Percentiles rank a stretch among this genome's conserved stretches.
These are phyloP conservation scores for Serendipita sp. DNA, from an alignment of 768 basidiomycete genomes.

Conservation along the genomic window DNA sequence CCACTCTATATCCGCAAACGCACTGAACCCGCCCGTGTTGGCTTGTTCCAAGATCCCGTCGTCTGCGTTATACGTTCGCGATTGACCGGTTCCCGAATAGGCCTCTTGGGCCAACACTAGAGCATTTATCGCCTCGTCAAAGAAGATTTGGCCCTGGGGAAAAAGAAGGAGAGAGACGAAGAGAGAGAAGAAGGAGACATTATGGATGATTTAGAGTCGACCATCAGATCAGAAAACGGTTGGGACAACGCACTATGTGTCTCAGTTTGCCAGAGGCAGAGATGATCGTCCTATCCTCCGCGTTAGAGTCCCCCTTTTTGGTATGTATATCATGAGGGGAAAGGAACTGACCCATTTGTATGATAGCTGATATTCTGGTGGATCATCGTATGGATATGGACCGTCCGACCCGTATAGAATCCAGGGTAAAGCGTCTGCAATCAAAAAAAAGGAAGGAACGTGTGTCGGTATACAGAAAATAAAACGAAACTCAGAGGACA, in stretches of 20 bases:
- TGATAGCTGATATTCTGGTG: constrained; percentile 14
- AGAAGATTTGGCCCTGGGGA: constrained; percentile 25
- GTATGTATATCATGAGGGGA: background rate
- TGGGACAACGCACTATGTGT: constrained; percentile 17
- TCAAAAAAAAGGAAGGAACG: too few species aligned
- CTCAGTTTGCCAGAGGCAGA: constrained; percentile 19
- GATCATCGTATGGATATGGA: constrained; percentile 26
- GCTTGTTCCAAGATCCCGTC: constrained; percentile 19
- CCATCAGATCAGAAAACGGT: too few species aligned
- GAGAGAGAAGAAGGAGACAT: too few species aligned
- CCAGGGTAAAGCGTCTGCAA: constrained; percentile 22
- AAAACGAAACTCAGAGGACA: too few species aligned
- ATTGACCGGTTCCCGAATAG: constrained; percentile 19
- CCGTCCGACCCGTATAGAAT: constrained; percentile 20
- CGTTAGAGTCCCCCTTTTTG: background rate
- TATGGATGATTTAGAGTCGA: too few species aligned
- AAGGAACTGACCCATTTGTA: background rate
- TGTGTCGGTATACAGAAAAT: too few species aligned
- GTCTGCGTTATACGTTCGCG: constrained; percentile 19
- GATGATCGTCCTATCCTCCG: constrained; percentile 17
- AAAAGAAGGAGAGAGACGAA: background rate
- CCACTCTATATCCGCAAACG: constrained; percentile 19
- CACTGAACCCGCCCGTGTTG: constrained; percentile 17
- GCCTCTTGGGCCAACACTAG: constrained; percentile 17
- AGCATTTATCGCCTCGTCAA: constrained; percentile 23